A percentile compares a stretch with the other conserved stretches of the same genome.
Conservation (phyloP, 805 yeast species). For the Candida nonsorbophila region DNA sequence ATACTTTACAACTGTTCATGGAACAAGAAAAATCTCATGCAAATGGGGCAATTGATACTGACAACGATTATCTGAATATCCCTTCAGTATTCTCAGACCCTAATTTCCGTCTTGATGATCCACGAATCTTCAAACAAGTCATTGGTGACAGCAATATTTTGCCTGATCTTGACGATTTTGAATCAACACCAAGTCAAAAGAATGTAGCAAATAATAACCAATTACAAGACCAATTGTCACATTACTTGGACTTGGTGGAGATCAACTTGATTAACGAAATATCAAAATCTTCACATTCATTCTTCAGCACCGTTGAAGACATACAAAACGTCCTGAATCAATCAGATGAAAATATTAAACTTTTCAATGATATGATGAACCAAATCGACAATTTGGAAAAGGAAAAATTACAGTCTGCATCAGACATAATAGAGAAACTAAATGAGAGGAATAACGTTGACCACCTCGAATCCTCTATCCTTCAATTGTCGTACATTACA, state of each 20-base stretch:
- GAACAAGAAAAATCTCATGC: slow-evolving; percentile 10
- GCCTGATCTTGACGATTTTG: slow-evolving; percentile 18
- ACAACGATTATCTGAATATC: slow-evolving; percentile 22
- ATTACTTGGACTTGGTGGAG: slow-evolving; percentile 82
- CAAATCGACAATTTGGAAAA: slow-evolving; percentile 43
- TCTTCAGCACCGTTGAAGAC: slow-evolving; percentile 80
- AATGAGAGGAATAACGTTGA: slow-evolving; percentile 56
- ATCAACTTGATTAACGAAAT: slow-evolving; percentile 75
- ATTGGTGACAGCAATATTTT: slow-evolving; percentile 52
- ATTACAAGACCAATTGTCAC: slow-evolving; percentile 73
- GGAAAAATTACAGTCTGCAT: slow-evolving; percentile 46
- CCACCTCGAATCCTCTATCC: slow-evolving; percentile 54
- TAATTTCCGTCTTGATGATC: slow-evolving; percentile 81
- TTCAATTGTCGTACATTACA: slow-evolving; percentile 43
- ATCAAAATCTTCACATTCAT: slow-evolving; percentile 76
- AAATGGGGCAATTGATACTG: slow-evolving; percentile 4
- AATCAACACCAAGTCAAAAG: slow-evolving; percentile 12
- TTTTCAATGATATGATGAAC: slow-evolving; percentile 40
- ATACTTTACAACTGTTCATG: slow-evolving; percentile 24
- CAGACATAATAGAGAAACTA: slow-evolving; percentile 43
- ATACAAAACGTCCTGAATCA: slow-evolving; percentile 57
- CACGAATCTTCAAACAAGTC: slow-evolving; percentile 73
- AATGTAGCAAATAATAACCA: slow-evolving; percentile 45
- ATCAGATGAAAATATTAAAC: slow-evolving; percentile 46
- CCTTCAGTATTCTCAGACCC: slow-evolving; percentile 67